These are phyloP conservation scores for Arachnomyces sp. DNA, from an alignment of 2,329 filamentous ascomycete genomes.

Conservation along the genomic window DNA sequence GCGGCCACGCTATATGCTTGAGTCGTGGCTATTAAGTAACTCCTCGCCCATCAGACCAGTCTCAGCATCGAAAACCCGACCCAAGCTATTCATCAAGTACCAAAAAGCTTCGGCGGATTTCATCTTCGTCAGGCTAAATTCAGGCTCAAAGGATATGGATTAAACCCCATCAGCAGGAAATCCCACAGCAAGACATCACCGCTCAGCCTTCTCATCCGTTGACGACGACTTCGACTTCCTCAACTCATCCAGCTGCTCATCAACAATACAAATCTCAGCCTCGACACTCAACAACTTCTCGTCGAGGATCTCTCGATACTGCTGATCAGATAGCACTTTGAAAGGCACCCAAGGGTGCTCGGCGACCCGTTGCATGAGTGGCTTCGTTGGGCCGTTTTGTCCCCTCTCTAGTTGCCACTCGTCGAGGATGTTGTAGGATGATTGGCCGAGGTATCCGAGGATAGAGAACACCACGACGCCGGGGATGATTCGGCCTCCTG, in stretches of 20 bases:
- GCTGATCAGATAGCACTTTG: conserved; percentile 59
- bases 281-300: conserved; percentile 65
- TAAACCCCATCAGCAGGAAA: conserved; percentile 51
- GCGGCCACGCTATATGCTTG: too few relatives aligned
- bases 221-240: conserved; percentile 21
- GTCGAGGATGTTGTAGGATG: conserved; percentile 46
- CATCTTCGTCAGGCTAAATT: conserved; percentile 67
- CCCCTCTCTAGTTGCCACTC: conserved; percentile 34
- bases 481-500: conserved; percentile 52
- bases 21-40: too few relatives aligned
- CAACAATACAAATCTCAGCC: conserved; percentile 67
- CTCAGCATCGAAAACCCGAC: too few relatives aligned
- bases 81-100: too few relatives aligned
- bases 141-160: conserved; percentile 69
- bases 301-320: conserved; percentile 62
- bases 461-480: conserved; percentile 52
- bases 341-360: conserved; percentile 65
- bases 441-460: conserved; percentile 50
- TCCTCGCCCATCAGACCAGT: too few relatives aligned
- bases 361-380: conserved; percentile 42
- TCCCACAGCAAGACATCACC: conserved; percentile 47
- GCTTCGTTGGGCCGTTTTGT: conserved; percentile 27
- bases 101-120: too few relatives aligned
- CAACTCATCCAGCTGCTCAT: conserved; percentile 60
- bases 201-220: conserved; percentile 47